These are phyloP conservation scores for Phaeosphaeriaceae sp. DNA, from an alignment of 2,329 filamentous ascomycete genomes.

Conservation along the genomic window DNA sequence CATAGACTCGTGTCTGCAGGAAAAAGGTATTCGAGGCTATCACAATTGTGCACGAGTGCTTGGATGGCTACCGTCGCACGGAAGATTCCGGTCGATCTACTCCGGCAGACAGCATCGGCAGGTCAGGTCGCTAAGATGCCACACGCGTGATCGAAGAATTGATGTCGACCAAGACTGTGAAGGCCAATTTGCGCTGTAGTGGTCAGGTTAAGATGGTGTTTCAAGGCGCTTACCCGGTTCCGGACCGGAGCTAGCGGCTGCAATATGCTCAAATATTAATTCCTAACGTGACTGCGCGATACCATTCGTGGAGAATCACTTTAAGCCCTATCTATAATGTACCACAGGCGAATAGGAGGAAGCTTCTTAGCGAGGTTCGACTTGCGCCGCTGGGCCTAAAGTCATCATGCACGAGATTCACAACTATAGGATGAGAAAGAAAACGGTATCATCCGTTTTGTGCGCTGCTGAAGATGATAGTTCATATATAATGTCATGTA, in stretches of 20 bases:
- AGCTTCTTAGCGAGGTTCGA: neutral
- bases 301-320: neutral
- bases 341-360: neutral
- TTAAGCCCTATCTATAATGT: neutral
- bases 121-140: neutral
- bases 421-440: neutral
- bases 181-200: too few relatives aligned
- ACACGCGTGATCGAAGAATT: neutral
- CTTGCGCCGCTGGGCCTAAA: neutral
- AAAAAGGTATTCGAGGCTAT: too few relatives aligned
- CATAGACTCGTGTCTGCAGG: neutral
- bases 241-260: neutral
- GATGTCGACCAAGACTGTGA: too few relatives aligned
- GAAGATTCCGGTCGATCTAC: neutral
- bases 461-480: neutral
- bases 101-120: neutral
- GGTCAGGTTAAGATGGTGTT: too few relatives aligned
- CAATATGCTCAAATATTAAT: neutral
- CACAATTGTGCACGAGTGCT: neutral
- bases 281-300: neutral
- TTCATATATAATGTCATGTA: neutral
- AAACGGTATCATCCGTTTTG: neutral
- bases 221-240: neutral
- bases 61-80: neutral
- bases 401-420: neutral